Base-by-base conservation (phyloP, 1,284 basidiomycete genomes). In the Sphagnurus paluster region DNA sequence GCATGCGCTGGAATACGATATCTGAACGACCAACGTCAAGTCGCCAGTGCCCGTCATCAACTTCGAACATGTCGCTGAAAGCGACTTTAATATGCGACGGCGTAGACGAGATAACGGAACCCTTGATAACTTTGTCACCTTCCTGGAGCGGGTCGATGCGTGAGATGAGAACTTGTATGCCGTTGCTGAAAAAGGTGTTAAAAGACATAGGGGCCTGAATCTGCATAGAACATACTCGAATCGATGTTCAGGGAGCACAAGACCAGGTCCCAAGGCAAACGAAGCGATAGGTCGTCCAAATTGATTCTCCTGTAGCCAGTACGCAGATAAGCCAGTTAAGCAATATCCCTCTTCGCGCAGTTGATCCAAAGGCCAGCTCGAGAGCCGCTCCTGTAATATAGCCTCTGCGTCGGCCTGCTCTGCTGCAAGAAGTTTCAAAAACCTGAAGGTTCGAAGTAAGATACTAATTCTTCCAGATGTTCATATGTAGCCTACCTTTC, bases 1-100 rank as follows among this genome's bases (percentile, higher is more conserved):
- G 74, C 78, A 91, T 91, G 35, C 87, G 78, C 33, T 83, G 72
- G 51, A 80, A 84, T 7, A 83, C 74, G 42, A 88, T 75, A 55
- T 84, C 83, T 29, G 80, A 83, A 25, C 71, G 71, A 1, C 84
- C 87, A 2, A 91, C 64, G 58, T 95, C 91, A 32, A 95, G 61
- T 61, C 89, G 72, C 89, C 89, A 91, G 21, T 58, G 45, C 1
- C 72, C 72, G 4, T 73, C 68, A 24, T 66, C 65, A 42, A 79
- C 57, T 11, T 77, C 75, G 37, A 80, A 75, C n/a, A 65, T 60
- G 19, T 79, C 68, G 1, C 73, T 65, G 48, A 90, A 89, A 3
- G 73, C 67, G 6, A 92, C 61, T 11, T 73, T 74, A 35, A 92
- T 64, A 38, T 78, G 72, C 14, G 76, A 73, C 2, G 70, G 54